These are phyloP conservation scores for Amauroascus verrucosus DNA, from an alignment of 2,329 filamentous ascomycete species.

Conservation along the genomic window DNA sequence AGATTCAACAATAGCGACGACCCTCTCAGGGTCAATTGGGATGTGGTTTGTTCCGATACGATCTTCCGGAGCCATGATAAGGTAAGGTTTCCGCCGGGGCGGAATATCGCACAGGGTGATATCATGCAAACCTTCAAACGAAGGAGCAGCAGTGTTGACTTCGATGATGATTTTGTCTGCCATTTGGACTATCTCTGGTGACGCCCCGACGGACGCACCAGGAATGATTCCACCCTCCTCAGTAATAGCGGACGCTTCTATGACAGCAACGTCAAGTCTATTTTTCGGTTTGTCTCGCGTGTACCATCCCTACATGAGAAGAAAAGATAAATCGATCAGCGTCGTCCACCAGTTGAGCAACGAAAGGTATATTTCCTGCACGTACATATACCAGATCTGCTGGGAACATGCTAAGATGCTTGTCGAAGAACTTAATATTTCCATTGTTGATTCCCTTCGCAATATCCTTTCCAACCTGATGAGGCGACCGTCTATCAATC, in stretches of 20 bases:
- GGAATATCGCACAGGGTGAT: slow-evolving; percentile 83
- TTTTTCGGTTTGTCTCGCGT: slow-evolving; percentile 67
- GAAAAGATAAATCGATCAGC: neutral
- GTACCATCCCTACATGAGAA: slow-evolving; percentile 55
- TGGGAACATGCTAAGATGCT: slow-evolving; percentile 88
- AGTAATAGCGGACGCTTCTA: slow-evolving; percentile 78
- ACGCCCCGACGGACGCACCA: slow-evolving; percentile 74
- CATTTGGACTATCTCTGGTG: slow-evolving; percentile 78
- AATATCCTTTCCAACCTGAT: slow-evolving; percentile 85
- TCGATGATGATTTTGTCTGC: slow-evolving; percentile 89
- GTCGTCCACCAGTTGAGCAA: neutral
- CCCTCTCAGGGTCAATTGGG: slow-evolving; percentile 72
- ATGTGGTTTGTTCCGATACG: slow-evolving; percentile 75
- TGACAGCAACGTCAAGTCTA: slow-evolving; percentile 69
- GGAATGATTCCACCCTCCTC: slow-evolving; percentile 83
- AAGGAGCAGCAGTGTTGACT: slow-evolving; percentile 77
- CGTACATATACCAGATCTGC: slow-evolving; percentile 68
- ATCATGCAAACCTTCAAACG: slow-evolving; percentile 79
- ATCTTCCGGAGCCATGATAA: slow-evolving; percentile 77
- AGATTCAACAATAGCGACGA: slow-evolving; percentile 74
- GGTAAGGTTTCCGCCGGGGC: slow-evolving; percentile 69
- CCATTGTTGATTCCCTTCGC: slow-evolving; percentile 84
- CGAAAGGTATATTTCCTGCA: neutral
- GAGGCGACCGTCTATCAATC: slow-evolving; percentile 74
- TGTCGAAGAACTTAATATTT: slow-evolving; percentile 85